A percentile compares a stretch with the other conserved stretches of the same genome.
phyloP scores from a whole-genome alignment of 2,329 filamentous ascomycete species.

The Colletotrichum eremochloae region DNA sequence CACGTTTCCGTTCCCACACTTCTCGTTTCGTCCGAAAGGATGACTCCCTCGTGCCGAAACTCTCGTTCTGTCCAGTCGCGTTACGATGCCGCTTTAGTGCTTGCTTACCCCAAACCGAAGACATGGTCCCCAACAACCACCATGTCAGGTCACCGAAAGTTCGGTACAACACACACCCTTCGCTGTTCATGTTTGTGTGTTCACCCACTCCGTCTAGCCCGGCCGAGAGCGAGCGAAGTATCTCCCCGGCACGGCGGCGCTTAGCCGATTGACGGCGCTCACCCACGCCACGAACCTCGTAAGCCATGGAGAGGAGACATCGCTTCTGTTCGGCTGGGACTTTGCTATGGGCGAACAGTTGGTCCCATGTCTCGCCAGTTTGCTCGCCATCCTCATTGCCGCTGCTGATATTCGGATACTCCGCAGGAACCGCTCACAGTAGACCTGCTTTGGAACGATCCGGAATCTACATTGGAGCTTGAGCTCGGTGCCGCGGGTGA shows the following conservation, averaged over 20 bases:
- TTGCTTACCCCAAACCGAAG: constrained; percentile 16
- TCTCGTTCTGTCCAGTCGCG: constrained; percentile 8
- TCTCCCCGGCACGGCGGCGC: not conserved
- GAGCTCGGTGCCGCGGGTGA: not conserved
- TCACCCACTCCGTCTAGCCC: not conserved
- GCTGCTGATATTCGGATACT: not conserved
- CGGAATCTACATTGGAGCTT: not conserved
- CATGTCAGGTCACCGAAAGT: constrained; percentile 5
- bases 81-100: constrained; percentile 10
- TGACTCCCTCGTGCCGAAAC: not conserved
- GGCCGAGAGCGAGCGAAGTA: not conserved
- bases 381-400: not conserved
- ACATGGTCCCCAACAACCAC: not conserved
- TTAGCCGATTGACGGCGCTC: constrained; percentile 1
- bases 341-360: constrained; percentile 13
- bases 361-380: not conserved
- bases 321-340: constrained; percentile 1
- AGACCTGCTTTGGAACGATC: not conserved
- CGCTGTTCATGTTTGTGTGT: not conserved
- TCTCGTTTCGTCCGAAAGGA: not conserved
- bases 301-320: constrained; percentile 9
- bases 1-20: constrained; percentile 2
- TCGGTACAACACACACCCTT: not conserved
- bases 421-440: not conserved
- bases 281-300: not conserved